These are phyloP conservation scores for Coemansia sp. DNA, from an alignment of 192 early-diverging fungal genomes.

Conservation along the genomic window DNA sequence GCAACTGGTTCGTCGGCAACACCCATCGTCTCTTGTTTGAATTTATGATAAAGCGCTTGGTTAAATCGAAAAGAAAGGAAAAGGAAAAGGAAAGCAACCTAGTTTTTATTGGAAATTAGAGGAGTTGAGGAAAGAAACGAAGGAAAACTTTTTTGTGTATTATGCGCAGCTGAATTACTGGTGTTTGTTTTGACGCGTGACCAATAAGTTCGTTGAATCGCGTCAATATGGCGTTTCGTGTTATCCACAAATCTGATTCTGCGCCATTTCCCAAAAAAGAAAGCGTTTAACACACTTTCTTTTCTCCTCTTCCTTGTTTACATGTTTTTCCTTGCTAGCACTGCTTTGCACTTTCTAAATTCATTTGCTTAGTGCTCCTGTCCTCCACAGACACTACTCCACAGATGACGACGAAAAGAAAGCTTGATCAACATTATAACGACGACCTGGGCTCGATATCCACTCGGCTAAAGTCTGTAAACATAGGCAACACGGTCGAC, in stretches of 20 bases:
- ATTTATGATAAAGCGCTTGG: background rate
- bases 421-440: conserved; percentile 16
- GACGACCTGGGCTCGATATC: background rate
- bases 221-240: background rate
- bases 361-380: background rate
- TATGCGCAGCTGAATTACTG: no score
- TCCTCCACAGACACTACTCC: background rate
- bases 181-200: no score
- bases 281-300: no score
- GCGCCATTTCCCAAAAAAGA: no score
- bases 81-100: background rate
- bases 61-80: background rate
- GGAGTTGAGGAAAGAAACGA: background rate
- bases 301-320: no score
- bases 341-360: background rate
- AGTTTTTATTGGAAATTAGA: background rate
- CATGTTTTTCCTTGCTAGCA: background rate
- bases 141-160: no score
- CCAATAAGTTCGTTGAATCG: background rate
- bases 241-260: background rate
- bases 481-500: conserved; percentile 23
- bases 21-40: background rate
- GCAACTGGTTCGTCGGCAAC: conserved; percentile 1
- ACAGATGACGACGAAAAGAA: conserved; percentile 37
- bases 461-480: conserved; percentile 19